Evolutionary conservation across 768 basidiomycete genomes (phyloP).

Genomic region (Termitomyces bulborhizus): DNA sequence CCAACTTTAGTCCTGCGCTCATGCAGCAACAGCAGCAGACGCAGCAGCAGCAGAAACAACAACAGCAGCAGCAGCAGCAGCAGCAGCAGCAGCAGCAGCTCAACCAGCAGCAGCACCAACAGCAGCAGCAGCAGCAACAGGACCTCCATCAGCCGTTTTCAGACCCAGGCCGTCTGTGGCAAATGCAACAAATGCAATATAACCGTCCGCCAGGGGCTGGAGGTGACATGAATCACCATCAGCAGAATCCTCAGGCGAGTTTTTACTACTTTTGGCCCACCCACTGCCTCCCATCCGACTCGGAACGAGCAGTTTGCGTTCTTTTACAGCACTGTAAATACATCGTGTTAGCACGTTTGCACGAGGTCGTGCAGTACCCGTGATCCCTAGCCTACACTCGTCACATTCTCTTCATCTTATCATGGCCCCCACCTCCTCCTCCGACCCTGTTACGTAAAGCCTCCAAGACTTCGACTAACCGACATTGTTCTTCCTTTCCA

Average conservation of each 20-base stretch:
- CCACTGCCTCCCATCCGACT: slow-evolving; percentile 3
- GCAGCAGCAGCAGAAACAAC: slow-evolving; percentile 32
- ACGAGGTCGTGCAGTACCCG: slow-evolving; percentile 6
- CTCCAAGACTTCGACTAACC: slow-evolving; percentile 13
- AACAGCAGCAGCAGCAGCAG: slow-evolving; percentile 27
- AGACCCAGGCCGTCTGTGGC: slow-evolving; percentile 54
- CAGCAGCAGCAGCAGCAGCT: slow-evolving; percentile 22
- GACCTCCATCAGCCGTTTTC: slow-evolving; percentile 35
- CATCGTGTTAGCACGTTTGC: slow-evolving; percentile 8
- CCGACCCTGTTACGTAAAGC: slow-evolving; percentile 16
- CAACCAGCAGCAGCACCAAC: slow-evolving; percentile 27
- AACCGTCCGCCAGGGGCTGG: slow-evolving; percentile 38
- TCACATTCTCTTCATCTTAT: slow-evolving; percentile 14
- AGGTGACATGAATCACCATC: slow-evolving; percentile 33
- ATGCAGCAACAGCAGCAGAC: slow-evolving; percentile 41
- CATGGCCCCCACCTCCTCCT: slow-evolving; percentile 10
- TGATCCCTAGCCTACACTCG: slow-evolving; percentile 8
- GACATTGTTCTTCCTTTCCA: slow-evolving; percentile 19
- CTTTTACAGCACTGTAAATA: slow-evolving; percentile 4
- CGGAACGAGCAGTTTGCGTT: slow-evolving; percentile 8
- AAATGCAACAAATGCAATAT: slow-evolving; percentile 42
- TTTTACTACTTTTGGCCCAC: slow-evolving; percentile 1
- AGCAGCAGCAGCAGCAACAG: slow-evolving; percentile 33
- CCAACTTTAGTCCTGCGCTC: slow-evolving; percentile 40
- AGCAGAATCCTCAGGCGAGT: slow-evolving; percentile 43